Conservation (phyloP, 2,329 filamentous ascomycete genomes). For the Onygenales sp. region DNA sequence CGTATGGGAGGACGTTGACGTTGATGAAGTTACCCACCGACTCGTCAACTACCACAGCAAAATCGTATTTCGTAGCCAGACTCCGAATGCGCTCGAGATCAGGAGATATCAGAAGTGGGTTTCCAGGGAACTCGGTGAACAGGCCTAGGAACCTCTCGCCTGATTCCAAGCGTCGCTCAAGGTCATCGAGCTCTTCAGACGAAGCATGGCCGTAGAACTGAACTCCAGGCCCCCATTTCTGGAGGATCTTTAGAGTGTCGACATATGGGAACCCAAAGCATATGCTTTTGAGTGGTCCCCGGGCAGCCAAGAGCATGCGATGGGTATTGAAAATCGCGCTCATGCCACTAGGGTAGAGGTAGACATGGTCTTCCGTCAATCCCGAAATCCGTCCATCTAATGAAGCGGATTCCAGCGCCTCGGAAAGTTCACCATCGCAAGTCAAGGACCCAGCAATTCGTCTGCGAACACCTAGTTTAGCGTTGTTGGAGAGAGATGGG, state of each 20-base stretch:
- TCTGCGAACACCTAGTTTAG: constrained; percentile 73
- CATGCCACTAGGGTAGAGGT: constrained; percentile 84
- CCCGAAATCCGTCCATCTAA: constrained; percentile 34
- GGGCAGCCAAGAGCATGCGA: constrained; percentile 56
- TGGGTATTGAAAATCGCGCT: constrained; percentile 89
- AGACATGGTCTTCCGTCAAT: constrained; percentile 78
- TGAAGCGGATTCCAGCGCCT: constrained; percentile 41
- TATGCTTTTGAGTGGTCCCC: constrained; percentile 63
- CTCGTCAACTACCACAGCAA: constrained; percentile 87
- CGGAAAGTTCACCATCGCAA: constrained; percentile 57
- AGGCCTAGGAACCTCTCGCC: constrained; percentile 74
- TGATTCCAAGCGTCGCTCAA: constrained; percentile 59
- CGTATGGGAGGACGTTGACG: constrained; percentile 79
- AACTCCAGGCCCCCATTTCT: constrained; percentile 89
- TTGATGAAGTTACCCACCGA: constrained; percentile 96
- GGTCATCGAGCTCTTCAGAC: constrained; percentile 67
- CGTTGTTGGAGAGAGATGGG: constrained; percentile 65
- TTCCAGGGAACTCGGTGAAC: constrained; percentile 92
- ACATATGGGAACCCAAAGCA: constrained; percentile 97
- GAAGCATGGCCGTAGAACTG: constrained; percentile 80
- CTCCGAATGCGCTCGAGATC: constrained; percentile 71
- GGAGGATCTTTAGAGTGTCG: constrained; percentile 85
- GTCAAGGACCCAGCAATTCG: constrained; percentile 82
- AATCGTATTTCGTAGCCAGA: constrained; percentile 74
- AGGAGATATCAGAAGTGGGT: constrained; percentile 77